phyloP scores from a whole-genome alignment of 2,329 filamentous ascomycete species.

The Setomelanomma holmii region DNA sequence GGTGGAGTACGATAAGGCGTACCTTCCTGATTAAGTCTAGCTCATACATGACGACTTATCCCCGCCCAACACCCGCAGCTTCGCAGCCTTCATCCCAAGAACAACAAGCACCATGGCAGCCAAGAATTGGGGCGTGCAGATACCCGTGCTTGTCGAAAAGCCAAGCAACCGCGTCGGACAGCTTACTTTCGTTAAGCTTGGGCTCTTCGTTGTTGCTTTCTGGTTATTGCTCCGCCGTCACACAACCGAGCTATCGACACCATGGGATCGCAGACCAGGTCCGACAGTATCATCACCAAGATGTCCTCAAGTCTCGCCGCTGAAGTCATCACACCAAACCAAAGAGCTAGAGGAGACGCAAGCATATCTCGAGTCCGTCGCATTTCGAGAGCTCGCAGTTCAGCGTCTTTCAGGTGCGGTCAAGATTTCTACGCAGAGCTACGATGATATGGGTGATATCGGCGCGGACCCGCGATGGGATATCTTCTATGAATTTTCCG shows the following conservation, averaged over 20 bases:
- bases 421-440: conserved; percentile 63
- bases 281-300: conserved; percentile 11
- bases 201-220: conserved; percentile 11
- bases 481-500: conserved; percentile 62
- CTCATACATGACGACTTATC: conserved; percentile 5
- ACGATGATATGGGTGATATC: conserved; percentile 62
- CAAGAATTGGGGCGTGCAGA: conserved; percentile 17
- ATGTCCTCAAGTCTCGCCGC: conserved; percentile 39
- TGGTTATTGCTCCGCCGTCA: conserved; percentile 20
- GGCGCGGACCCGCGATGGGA: conserved; percentile 66
- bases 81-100: conserved; percentile 5
- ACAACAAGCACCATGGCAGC: conserved; percentile 13
- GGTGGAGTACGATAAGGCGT: neutral
- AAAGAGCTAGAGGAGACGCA: conserved; percentile 38
- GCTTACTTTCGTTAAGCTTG: conserved; percentile 7
- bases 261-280: conserved; percentile 18
- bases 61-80: conserved; percentile 2
- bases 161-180: conserved; percentile 5
- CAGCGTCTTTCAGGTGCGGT: conserved; percentile 55
- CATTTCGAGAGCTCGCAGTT: conserved; percentile 42
- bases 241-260: conserved; percentile 13
- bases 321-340: conserved; percentile 30
- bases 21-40: conserved; percentile 16
- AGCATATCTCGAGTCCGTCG: conserved; percentile 33
- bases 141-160: neutral